Conservation (phyloP, 306 rosid species). For the Chamaecrista fasciculata region DNA sequence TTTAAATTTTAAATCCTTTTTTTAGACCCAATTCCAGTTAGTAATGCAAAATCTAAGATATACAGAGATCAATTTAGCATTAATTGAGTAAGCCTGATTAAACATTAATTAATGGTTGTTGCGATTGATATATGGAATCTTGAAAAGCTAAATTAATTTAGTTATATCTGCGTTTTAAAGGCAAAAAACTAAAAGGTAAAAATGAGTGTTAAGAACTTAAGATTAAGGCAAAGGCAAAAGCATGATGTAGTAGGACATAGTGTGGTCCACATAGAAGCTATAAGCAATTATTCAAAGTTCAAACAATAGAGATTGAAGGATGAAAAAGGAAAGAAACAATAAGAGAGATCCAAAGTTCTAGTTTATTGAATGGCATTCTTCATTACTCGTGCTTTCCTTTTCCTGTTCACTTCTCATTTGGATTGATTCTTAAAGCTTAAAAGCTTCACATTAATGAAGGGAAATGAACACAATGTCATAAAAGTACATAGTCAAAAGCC, state of each 20-base stretch:
- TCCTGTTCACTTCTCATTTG: conserved; percentile 13
- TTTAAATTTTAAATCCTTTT: no score
- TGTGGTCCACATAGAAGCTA: conserved; percentile 9
- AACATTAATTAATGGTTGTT: no score
- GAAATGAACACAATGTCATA: conserved; percentile 13
- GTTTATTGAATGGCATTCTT: background rate
- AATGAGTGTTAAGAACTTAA: no score
- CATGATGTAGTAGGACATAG: background rate
- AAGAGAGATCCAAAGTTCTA: background rate
- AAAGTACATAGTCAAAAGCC: conserved; percentile 22
- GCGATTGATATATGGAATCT: no score
- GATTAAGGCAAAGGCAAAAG: no score
- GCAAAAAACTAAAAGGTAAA: no score
- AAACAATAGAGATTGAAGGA: background rate
- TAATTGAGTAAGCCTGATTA: no score
- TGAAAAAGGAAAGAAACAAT: background rate
- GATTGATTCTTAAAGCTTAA: conserved; percentile 5
- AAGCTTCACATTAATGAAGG: background rate
- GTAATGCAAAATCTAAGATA: no score
- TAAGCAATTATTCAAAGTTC: background rate
- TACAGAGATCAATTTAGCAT: no score
- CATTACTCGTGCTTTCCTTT: conserved; percentile 15
- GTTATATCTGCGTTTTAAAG: no score
- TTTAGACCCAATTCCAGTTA: no score
- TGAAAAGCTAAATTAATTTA: no score